Evolutionary conservation across 805 yeast genomes (phyloP).

Genomic region (Saccharomyces paradoxus): DNA sequence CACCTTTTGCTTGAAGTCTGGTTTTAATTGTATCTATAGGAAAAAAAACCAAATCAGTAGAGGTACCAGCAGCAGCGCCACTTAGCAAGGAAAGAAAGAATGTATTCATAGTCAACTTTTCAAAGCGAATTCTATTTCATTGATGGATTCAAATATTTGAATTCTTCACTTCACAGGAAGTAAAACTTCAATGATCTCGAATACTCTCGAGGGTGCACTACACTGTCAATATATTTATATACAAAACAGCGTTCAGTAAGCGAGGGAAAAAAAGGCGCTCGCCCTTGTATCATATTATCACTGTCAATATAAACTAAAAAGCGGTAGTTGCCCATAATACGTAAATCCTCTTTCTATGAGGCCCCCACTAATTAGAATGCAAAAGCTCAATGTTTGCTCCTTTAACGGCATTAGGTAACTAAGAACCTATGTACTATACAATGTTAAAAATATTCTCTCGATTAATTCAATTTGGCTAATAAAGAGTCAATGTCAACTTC

Average conservation of each 20-base stretch:
- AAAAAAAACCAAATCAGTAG: slow-evolving; percentile 88
- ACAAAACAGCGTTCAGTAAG: neutral
- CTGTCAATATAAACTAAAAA: neutral
- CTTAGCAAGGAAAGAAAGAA: slow-evolving; percentile 34
- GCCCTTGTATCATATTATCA: neutral
- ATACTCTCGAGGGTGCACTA: neutral
- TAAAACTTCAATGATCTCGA: neutral
- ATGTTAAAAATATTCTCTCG: neutral
- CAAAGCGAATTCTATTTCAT: neutral
- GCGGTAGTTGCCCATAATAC: neutral
- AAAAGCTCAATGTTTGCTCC: neutral
- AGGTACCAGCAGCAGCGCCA: slow-evolving; percentile 95
- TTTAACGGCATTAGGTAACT: neutral
- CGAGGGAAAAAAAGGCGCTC: neutral
- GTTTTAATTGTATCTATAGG: slow-evolving; percentile 96
- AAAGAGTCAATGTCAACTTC: slow-evolving; percentile 69
- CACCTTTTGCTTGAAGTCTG: slow-evolving; percentile 89
- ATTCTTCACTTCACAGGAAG: neutral
- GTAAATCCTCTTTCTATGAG: neutral
- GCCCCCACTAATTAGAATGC: neutral
- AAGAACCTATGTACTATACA: neutral
- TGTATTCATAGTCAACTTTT: neutral
- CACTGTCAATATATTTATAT: neutral
- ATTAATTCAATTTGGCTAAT: slow-evolving; percentile 56
- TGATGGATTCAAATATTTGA: neutral